Evolutionary conservation across 495 filamentous ascomycete species (phyloP).

Genomic region (Monascus purpureus): DNA sequence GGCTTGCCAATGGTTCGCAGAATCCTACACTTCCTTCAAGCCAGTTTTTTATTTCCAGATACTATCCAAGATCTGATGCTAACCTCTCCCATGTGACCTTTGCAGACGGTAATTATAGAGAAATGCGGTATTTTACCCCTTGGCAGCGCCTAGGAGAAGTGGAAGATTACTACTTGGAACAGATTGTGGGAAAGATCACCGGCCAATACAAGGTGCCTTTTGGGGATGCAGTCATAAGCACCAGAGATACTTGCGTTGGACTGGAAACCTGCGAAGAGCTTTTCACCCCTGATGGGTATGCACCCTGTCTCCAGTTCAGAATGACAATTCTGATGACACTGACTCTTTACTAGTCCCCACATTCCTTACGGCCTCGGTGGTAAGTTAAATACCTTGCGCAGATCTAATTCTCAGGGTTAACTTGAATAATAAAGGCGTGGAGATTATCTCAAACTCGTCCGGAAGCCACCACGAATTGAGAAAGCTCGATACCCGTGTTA

Average conservation of each 20-base stretch:
- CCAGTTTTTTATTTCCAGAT: too few species aligned
- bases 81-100: neutral
- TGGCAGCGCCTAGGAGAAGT: constrained; percentile 44
- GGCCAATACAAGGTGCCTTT: constrained; percentile 51
- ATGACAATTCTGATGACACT: constrained; percentile 1
- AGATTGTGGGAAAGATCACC: constrained; percentile 43
- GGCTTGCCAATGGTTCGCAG: constrained; percentile 56
- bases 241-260: constrained; percentile 56
- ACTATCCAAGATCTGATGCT: neutral
- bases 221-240: constrained; percentile 65
- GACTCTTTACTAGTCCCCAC: constrained; percentile 11
- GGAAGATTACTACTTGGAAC: constrained; percentile 64
- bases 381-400: constrained; percentile 3
- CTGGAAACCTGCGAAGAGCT: constrained; percentile 71
- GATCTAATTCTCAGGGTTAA: too few species aligned
- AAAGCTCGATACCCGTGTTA: constrained; percentile 61
- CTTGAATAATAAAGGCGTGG: constrained; percentile 55
- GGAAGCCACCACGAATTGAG: constrained; percentile 60
- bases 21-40: too few species aligned
- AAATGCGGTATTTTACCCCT: constrained; percentile 47
- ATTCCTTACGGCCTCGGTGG: constrained; percentile 24
- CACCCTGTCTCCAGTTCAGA: neutral
- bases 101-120: constrained; percentile 27
- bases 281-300: constrained; percentile 49
- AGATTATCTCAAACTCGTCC: constrained; percentile 67